Evolutionary conservation across 1,284 basidiomycete species (phyloP).

Genomic region (Ganoderma boninense): DNA sequence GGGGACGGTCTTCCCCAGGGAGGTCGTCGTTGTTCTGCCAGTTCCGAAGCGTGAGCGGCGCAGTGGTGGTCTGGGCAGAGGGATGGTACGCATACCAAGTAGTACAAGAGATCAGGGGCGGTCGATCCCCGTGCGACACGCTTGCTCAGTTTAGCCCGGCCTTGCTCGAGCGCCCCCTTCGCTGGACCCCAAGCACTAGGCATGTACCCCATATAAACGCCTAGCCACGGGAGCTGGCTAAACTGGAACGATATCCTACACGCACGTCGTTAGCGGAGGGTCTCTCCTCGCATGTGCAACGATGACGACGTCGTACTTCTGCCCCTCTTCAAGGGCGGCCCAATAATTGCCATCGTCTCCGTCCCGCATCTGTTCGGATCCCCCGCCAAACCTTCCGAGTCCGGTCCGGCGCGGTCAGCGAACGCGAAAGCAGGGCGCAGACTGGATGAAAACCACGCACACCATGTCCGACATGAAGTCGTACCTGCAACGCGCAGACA

Average conservation of each 20-base stretch:
- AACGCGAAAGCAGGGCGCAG: background rate
- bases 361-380: slow-evolving; percentile 35
- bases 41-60: background rate
- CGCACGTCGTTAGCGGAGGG: background rate
- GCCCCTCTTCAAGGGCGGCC: slow-evolving; percentile 14
- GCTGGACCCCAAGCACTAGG: slow-evolving; percentile 21
- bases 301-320: background rate
- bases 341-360: slow-evolving; percentile 30
- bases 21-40: slow-evolving; percentile 33
- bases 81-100: slow-evolving; percentile 12
- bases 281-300: background rate
- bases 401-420: background rate
- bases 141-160: slow-evolving; percentile 17
- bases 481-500: slow-evolving; percentile 5
- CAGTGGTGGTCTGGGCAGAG: background rate
- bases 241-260: slow-evolving; percentile 15
- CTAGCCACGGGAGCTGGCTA: slow-evolving; percentile 35
- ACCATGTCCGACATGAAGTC: slow-evolving; percentile 43
- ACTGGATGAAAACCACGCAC: slow-evolving; percentile 20
- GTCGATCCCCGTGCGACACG: slow-evolving; percentile 23
- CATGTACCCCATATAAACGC: slow-evolving; percentile 24
- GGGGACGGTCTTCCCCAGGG: slow-evolving; percentile 5
- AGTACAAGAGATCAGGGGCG: slow-evolving; percentile 34
- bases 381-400: slow-evolving; percentile 36
- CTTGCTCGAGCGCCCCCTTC: slow-evolving; percentile 17